Evolutionary conservation across 805 yeast genomes (phyloP).

Genomic region (Candida silvatica): DNA sequence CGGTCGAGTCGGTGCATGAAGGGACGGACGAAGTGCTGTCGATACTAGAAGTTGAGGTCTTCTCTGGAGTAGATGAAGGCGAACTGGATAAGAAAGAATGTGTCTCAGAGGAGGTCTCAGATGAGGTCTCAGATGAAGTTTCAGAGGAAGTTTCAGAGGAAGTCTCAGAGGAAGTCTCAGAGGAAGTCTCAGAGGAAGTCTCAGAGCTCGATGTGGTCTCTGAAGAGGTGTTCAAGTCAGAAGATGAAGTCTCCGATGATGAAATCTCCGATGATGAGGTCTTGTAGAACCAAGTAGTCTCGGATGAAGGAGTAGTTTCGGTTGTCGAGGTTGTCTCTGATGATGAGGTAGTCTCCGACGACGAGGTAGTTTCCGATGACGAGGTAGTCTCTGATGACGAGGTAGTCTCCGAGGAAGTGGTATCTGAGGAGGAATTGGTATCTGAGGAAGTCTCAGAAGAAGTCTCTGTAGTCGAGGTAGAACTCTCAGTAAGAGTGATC

Average conservation of each 20-base stretch:
- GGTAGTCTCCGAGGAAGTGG: neutral
- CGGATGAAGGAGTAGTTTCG: neutral
- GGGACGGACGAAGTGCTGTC: constrained; percentile 4
- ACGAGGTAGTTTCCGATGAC: neutral
- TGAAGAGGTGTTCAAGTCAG: constrained; percentile 2
- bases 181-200: neutral
- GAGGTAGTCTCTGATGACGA: constrained; percentile 3
- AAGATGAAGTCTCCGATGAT: constrained; percentile 1
- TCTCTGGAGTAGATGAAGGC: constrained; percentile 1
- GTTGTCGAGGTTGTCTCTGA: neutral
- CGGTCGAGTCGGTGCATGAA: too few relatives aligned
- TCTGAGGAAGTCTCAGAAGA: neutral
- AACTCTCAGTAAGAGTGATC: constrained; percentile 3
- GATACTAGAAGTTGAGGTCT: too few relatives aligned
- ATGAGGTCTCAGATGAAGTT: constrained; percentile 1
- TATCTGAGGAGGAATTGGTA: neutral
- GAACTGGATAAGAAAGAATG: constrained; percentile 2
- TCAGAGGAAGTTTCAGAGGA: constrained; percentile 5
- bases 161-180: constrained; percentile 2
- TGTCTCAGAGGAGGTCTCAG: constrained; percentile 1
- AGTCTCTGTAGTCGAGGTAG: neutral
- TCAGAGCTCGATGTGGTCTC: neutral
- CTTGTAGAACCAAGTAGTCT: too few relatives aligned
- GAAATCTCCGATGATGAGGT: constrained; percentile 3
- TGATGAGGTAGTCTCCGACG: neutral